These are phyloP conservation scores for Begonia fuchsioides DNA, from an alignment of 306 rosid genomes.

Conservation along the genomic window DNA sequence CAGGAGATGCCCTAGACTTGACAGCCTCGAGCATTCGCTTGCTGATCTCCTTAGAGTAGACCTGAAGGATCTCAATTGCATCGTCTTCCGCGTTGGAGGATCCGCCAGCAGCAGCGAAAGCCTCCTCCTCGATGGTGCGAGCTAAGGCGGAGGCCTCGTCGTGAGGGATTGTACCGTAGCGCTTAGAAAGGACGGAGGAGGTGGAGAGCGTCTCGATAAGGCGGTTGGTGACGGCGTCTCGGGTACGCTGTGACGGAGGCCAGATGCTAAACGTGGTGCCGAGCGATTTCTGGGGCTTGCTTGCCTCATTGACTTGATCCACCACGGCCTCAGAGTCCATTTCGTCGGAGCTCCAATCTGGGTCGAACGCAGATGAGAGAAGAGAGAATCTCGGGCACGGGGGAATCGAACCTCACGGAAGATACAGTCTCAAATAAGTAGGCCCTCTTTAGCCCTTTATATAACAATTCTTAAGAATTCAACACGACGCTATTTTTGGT, in stretches of 20 bases:
- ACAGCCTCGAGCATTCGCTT: conserved; percentile 82
- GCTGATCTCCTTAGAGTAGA: conserved; percentile 93
- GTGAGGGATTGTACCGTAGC: conserved; percentile 53
- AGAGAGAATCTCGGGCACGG: too few species aligned
- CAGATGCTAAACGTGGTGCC: conserved; percentile 54
- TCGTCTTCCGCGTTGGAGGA: conserved; percentile 44
- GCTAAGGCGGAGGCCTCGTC: conserved; percentile 53
- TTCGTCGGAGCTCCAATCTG: too few species aligned
- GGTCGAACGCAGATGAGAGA: too few species aligned
- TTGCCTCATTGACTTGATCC: neutral
- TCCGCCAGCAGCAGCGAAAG: conserved; percentile 44
- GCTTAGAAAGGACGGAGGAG: conserved; percentile 79
- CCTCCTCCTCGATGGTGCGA: conserved; percentile 57
- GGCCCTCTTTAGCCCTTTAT: too few species aligned
- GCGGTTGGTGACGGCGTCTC: conserved; percentile 72
- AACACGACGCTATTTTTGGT: too few species aligned
- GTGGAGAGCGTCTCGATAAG: conserved; percentile 68
- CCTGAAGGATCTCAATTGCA: conserved; percentile 86
- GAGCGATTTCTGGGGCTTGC: conserved; percentile 11
- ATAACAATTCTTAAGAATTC: too few species aligned
- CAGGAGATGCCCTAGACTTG: conserved; percentile 34
- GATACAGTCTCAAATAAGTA: too few species aligned
- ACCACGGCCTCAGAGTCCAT: neutral
- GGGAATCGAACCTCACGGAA: too few species aligned
- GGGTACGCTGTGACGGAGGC: conserved; percentile 95